Evolutionary conservation across 164 flowering plant genomes (phyloP), one percentile per base, ranked within the genome.

Genomic region (Vitis riparia): DNA sequence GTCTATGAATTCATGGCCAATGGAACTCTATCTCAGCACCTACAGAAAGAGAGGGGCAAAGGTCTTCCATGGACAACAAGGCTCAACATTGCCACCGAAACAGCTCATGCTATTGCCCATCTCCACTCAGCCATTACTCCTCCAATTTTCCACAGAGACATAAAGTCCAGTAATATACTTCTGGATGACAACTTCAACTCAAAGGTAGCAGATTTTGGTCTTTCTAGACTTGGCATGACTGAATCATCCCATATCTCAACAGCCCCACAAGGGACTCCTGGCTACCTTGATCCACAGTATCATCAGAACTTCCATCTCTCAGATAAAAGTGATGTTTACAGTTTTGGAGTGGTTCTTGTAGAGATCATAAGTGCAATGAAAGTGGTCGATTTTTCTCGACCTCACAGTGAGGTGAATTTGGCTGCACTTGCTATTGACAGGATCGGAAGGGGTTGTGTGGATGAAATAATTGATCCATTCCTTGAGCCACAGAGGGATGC

Each of bases 231-330:
- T 62, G 91, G 91, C 16, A 75, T 83, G 78, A 72, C 69, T 0
- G 91, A 88, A 63, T 32, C 71, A 53, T 88, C 91, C 13, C 87
- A 88, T 77, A 83, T 88, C 62, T 88, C 88, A 9, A 88, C 91
- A 1, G 88, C 89, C 1, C 89, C 91, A 7, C 91, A 88, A 56
- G 89, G 91, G 29, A 88, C 91, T n/a, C 91, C 91, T 2, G 91
- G 91, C 61, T 87, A 87, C 75, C 81, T 87, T 11, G 91, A 87
- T 63, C 91, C 91, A 47, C 88, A 87, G 55, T 87, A 87, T 74
- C 89, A 87, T 70, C 89, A 87, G 56, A 80, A 81, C 65, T 87
- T 79, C 77, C 88, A 87, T 71, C 85, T 87, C 59, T 87, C 88
- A 0, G 91, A 87, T 71, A 85, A 86, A 71, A 87, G 91, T 70